Base-by-base conservation (phyloP, 495 filamentous ascomycete genomes). In the Penicillium desertorum region DNA sequence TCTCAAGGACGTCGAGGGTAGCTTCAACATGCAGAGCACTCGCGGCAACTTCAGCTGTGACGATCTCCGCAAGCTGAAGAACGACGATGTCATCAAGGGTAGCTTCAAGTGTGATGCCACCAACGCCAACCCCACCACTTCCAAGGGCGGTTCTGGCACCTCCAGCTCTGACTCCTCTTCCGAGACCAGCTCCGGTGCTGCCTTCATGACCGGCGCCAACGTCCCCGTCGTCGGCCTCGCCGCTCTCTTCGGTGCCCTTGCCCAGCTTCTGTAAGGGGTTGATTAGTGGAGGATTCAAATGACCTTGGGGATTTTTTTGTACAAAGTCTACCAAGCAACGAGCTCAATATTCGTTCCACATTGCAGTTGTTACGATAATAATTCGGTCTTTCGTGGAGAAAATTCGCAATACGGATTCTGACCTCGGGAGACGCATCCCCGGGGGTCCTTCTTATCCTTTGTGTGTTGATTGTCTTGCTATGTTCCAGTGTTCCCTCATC, bases 11-110 rank as follows among this genome's bases (percentile, higher is more conserved):
- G 92, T 97, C 61, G 80, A 81, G 66, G 94, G 94, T 78, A 87
- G 86, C 51, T 93, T 96, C 79, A 91, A 96, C 76, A 73, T 95
- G 60, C 83, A 91, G 75, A 87, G 81, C 62, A 88, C 88, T 32
- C 44, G 64, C 57, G 80, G 76, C 58, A 77, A 86, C 55, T 86
- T 92, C 74, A 69, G 74, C 65, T 83, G 83, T 69, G 57, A 48
- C 45, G 50, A 59, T 39, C 81, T 90, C 68, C 39, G 79, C 16
- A 57, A 71, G 60, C 62, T 78, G 34, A 59, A 67, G 42, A 62
- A 54, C 36, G 71, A 75, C 59, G 71, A 63, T 62, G 78, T 76
- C 63, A 85, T 92, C 70, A 79, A 83, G 64, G 89, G 89, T 51
- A 78, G 62, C 34, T 87, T 77, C 71, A 74, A 60, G n/a, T 92